Base-by-base conservation (phyloP, 2,329 filamentous ascomycete genomes). In the Paecilomyces niveus region DNA sequence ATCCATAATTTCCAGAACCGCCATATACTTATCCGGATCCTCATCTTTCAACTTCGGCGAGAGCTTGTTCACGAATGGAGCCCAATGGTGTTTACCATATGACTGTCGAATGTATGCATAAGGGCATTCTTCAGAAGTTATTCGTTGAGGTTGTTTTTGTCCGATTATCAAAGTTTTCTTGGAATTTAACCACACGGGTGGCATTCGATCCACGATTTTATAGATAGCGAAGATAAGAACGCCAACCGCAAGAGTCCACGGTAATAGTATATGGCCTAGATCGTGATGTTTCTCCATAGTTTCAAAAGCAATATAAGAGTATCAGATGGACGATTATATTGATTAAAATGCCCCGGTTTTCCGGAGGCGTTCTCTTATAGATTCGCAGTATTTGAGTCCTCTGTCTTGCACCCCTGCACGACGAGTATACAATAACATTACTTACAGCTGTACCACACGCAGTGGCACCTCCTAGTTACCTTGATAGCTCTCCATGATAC, bases 1-100 rank as follows among this genome's bases (percentile, higher is more conserved):
- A 49, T 66, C 65, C 65, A 66, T 65, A n/a, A 65, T 65, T 29
- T 67, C 64, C 15, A 64, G 33, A 1, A 66, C 54, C 58, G 63
- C 63, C 15, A 50, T 26, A 45, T 65, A 64, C 9, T 65, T 65
- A 1, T 32, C 39, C 2, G 63, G 58, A 18, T 65, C 54, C 9
- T 61, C 59, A 9, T 58, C 22, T 21, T 63, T 57, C 0, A 67
- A 60, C 7, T 15, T 52, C 0, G 64, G 63, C 1, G 61, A 61
- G 3, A 67, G 58, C 39, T 65, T 66, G 22, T 65, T 29, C 3
- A 65, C 61, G 39, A 67, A 67, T 1, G 61, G 60, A 2, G 61
- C 61, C 61, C 61, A 67, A 54, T 67, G 63, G 52, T 65, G 51
- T 21, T 62, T 60, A 10, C 64, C 64, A 53, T 65, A 67, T 10